Conservation (phyloP, 768 basidiomycete genomes). For the Boletus tomentosulus region DNA sequence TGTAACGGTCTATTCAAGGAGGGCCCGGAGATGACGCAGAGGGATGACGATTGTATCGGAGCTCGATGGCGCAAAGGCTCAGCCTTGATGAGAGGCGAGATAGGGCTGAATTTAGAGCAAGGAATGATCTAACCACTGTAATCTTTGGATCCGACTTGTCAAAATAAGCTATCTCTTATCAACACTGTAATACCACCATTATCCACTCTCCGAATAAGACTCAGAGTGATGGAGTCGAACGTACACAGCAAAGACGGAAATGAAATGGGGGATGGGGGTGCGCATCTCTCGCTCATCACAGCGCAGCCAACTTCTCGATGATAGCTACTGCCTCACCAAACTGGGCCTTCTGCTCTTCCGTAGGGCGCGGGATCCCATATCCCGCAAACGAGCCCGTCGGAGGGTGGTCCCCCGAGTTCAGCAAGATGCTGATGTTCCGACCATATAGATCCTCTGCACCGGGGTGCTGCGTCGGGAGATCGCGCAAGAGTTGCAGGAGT, state of each 20-base stretch:
- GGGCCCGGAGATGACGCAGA: no score
- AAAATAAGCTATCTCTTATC: background rate
- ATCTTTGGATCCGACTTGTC: no score
- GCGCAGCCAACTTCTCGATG: conserved; percentile 43
- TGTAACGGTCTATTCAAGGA: background rate
- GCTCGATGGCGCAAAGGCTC: no score
- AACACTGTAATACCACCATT: background rate
- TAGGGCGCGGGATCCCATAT: conserved; percentile 43
- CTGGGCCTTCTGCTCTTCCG: conserved; percentile 58
- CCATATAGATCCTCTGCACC: conserved; percentile 75
- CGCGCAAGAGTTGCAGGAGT: conserved; percentile 56
- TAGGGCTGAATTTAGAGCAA: no score
- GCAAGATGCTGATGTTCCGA: conserved; percentile 60
- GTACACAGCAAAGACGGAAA: background rate
- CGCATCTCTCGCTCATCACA: background rate
- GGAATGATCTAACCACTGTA: no score
- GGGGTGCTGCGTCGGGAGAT: conserved; percentile 34
- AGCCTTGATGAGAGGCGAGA: no score
- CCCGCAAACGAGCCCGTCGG: conserved; percentile 60
- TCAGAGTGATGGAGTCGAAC: background rate
- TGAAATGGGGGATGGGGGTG: background rate
- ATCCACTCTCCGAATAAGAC: background rate
- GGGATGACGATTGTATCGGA: no score
- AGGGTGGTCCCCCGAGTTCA: conserved; percentile 46
- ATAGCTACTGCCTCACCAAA: conserved; percentile 71